These are phyloP conservation scores for Candida railenensis DNA, from an alignment of 805 yeast species.

Conservation along the genomic window DNA sequence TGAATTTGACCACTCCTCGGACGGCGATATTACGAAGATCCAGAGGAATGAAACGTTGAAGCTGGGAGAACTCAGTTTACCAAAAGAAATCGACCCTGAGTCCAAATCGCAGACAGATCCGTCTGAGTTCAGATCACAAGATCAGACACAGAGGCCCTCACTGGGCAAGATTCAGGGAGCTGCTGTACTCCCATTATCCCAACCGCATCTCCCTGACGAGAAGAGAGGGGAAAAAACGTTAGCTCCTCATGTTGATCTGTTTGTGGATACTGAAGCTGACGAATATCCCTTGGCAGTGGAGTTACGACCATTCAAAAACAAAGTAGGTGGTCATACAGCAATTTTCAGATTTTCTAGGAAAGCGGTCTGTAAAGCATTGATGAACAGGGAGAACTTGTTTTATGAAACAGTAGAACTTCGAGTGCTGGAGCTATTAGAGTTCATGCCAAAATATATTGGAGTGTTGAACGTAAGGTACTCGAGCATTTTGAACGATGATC, in stretches of 20 bases:
- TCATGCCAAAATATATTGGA: constrained; percentile 94
- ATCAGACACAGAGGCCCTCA: background rate
- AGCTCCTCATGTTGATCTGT: background rate
- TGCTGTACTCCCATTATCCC: background rate
- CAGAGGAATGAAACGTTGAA: constrained; percentile 2
- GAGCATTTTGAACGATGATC: constrained; percentile 39
- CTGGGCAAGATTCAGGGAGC: background rate
- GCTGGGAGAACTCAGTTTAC: background rate
- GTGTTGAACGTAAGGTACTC: constrained; percentile 87
- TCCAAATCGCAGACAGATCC: background rate
- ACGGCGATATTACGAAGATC: constrained; percentile 29
- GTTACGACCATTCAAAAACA: constrained; percentile 84
- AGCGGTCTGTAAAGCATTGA: constrained; percentile 92
- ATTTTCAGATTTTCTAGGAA: constrained; percentile 86
- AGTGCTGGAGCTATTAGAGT: constrained; percentile 73
- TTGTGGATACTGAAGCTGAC: constrained; percentile 17
- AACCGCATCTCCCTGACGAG: background rate
- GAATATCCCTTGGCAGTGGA: constrained; percentile 78
- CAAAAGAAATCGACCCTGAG: background rate
- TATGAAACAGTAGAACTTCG: constrained; percentile 82
- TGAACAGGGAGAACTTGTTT: constrained; percentile 86
- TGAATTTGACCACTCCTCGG: constrained; percentile 41
- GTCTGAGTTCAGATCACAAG: background rate
- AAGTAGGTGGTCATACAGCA: constrained; percentile 98
- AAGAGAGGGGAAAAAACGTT: background rate